Base-by-base conservation (phyloP, 768 basidiomycete genomes). In the Amanita muscaria region DNA sequence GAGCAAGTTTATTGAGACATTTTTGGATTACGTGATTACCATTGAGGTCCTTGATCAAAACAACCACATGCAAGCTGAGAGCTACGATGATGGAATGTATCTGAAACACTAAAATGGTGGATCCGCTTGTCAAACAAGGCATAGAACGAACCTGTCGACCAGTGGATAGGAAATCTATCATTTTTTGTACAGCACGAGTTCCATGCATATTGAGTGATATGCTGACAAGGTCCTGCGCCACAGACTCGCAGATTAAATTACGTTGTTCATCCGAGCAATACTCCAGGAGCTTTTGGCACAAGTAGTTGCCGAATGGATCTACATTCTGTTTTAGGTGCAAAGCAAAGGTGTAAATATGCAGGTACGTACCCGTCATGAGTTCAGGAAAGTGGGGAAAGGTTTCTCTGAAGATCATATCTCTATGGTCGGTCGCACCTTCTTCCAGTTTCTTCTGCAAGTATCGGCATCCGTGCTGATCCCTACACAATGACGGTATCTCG, bases 181-280 rank as follows among this genome's bases (percentile, higher is more conserved):
- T 98, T 72, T 98, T 98, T 70, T 99, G 96, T 47, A 98, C 96
- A 21, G 96, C 96, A 49, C 96, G 83, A 24, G 96, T 99, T 24
- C 96, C 96, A 64, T 99, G 96, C 96, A 99, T 99, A 67, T 99
- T 99, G 51, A 99, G 73, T 25, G 92, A 96, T 58, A 99, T 98
- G 60, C 85, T 91, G 56, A 99, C 96, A 40, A 99, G 76, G 55
- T 99, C 96, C 58, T 92, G 88, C 25, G 93, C 90, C 40, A 99
- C 94, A 19, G 90, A 92, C 61, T 98, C 94, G 67, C 96, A 96
- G 46, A 98, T 94, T 25, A 90, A 73, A 58, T 90, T 93, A 46
- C 94, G 81, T 57, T 99, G 96, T 55, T 99, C 96, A 54, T 99
- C 96, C 11, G 91, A 94, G 11, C 91, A 92, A 63, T 80, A 94